A percentile compares a stretch with the other conserved stretches of the same genome.
These are phyloP conservation scores for Rhynchosporium graminicola DNA, from an alignment of 2,329 filamentous ascomycete species.

Conservation along the genomic window DNA sequence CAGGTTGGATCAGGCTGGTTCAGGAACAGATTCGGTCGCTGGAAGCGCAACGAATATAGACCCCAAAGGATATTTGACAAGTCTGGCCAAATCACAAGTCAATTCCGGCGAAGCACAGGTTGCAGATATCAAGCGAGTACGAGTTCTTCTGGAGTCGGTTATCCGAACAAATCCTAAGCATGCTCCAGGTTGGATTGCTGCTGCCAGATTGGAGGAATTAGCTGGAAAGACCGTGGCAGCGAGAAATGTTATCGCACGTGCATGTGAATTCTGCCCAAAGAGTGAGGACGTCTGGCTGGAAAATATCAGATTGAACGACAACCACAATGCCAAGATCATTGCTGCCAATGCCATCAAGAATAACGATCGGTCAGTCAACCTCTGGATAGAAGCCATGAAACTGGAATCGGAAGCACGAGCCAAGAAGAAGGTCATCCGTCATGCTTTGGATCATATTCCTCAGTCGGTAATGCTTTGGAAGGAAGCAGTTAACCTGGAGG, in stretches of 20 bases:
- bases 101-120: slow-evolving; percentile 81
- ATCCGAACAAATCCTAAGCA: slow-evolving; percentile 97
- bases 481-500: slow-evolving; percentile 91
- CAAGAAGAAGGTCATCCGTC: slow-evolving; percentile 89
- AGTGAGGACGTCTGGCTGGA: slow-evolving; percentile 96
- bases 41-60: slow-evolving; percentile 92
- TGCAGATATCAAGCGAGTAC: slow-evolving; percentile 91
- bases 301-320: slow-evolving; percentile 89
- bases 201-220: slow-evolving; percentile 86
- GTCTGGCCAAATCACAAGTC: slow-evolving; percentile 77
- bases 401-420: slow-evolving; percentile 79
- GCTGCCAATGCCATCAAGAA: slow-evolving; percentile 90
- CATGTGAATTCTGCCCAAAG: slow-evolving; percentile 88
- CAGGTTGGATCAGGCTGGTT: slow-evolving; percentile 80
- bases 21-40: slow-evolving; percentile 66
- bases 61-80: slow-evolving; percentile 93
- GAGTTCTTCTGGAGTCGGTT: slow-evolving; percentile 90
- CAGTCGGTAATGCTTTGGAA: slow-evolving; percentile 98
- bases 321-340: slow-evolving; percentile 92
- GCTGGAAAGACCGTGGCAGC: slow-evolving; percentile 91
- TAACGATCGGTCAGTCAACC: slow-evolving; percentile 81
- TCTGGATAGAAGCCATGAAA: slow-evolving; percentile 96
- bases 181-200: slow-evolving; percentile 93
- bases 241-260: slow-evolving; percentile 82
- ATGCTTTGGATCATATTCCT: slow-evolving; percentile 88